Base-by-base conservation (phyloP, 805 yeast genomes). In the Ogataea trehaloabstinens region DNA sequence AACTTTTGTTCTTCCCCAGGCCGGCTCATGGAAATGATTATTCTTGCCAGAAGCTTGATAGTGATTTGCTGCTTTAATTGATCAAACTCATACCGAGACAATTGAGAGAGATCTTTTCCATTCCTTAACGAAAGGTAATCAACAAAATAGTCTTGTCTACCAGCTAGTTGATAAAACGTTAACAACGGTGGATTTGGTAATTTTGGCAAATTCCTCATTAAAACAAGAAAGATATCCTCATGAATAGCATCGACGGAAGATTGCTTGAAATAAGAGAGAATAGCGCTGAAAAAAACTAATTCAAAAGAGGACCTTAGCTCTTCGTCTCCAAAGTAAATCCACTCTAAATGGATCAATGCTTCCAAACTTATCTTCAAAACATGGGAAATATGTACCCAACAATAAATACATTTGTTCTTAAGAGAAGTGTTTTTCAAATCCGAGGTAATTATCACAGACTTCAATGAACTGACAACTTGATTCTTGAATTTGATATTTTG, bases 261-360 rank as follows among this genome's bases (percentile, higher is more conserved):
- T 2, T 41, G 24, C 1, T 35, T 8, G 35, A 53, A 55, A 19
- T 40, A 40, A 4, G 47, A 44, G 33, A 56, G 13, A 1, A 53
- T 19, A 4, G 52, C 44, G 2, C 50, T 40, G 33, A 41, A 57
- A 37, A 61, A 61, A 1, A 41, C 25, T 4, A 61, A 33, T 19
- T 58, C 64, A 32, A 46, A 42, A 19, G 35, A 36, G 1, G 32
- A 20, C 15, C 62, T 31, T 2, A 53, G n/a, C 3, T 24, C 17
- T 4, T 34, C 41, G 21, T 38, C 31, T 1, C 55, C 61, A 38
- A 61, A 55, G 35, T 58, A 60, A 0, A 40, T 37, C 66, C 66
- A 61, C 15, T 61, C 62, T 17, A 57, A 36, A 34, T 51, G 51
- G 4, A 56, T 40, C 18, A 61, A 20, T 2, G 54, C 52, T 15